These are phyloP conservation scores for Emergomyces pasteurianus DNA, from an alignment of 2,329 filamentous ascomycete genomes.

Conservation along the genomic window DNA sequence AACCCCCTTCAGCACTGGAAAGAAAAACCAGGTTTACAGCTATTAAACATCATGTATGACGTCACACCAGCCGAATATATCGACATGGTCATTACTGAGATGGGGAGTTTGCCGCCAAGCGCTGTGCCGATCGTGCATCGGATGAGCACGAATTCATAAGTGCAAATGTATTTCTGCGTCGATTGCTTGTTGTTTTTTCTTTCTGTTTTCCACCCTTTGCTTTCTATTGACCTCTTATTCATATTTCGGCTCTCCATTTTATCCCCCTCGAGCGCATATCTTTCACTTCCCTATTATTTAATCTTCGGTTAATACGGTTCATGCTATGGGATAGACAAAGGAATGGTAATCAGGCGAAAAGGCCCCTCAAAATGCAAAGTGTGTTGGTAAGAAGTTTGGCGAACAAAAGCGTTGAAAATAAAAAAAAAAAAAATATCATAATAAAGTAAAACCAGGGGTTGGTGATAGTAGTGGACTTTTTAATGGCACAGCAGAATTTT, in stretches of 20 bases:
- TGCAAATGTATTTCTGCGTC: not conserved
- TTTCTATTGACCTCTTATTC: not conserved
- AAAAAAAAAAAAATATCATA: not conserved
- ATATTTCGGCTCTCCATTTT: not conserved
- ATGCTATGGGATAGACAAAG: not conserved
- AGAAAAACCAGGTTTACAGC: slow-evolving; percentile 48
- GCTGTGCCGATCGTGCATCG: slow-evolving; percentile 67
- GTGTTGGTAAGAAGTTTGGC: not conserved
- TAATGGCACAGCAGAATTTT: not conserved
- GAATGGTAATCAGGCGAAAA: not conserved
- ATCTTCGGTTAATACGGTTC: not conserved
- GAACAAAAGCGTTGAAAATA: not conserved
- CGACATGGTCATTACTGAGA: slow-evolving; percentile 80
- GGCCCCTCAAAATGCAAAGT: not conserved
- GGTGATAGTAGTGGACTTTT: not conserved
- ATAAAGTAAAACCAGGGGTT: too few relatives aligned
- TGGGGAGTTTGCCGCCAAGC: slow-evolving; percentile 73
- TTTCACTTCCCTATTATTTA: not conserved
- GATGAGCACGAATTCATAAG: slow-evolving; percentile 33
- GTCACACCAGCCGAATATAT: slow-evolving; percentile 81
- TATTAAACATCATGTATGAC: slow-evolving; percentile 75
- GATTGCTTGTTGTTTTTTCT: not conserved
- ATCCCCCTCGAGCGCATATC: not conserved
- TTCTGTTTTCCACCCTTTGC: not conserved
- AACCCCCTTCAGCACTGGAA: slow-evolving; percentile 41